A percentile compares a stretch with the other conserved stretches of the same genome.
These are phyloP conservation scores for Stygiomarasmius scandens DNA, from an alignment of 1,284 basidiomycete genomes.

Conservation along the genomic window DNA sequence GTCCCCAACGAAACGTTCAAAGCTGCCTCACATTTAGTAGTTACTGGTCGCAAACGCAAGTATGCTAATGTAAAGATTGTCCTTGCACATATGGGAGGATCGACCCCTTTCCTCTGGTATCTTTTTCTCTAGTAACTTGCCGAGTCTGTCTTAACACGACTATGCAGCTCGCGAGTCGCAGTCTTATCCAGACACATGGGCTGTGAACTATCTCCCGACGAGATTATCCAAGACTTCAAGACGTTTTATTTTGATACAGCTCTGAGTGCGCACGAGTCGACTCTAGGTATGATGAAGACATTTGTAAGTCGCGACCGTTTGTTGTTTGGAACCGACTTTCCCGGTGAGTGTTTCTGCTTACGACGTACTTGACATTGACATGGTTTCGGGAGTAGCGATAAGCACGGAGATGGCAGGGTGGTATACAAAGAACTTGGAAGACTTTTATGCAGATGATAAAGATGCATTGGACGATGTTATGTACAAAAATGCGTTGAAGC, in stretches of 20 bases:
- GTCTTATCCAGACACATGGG: slow-evolving; percentile 69
- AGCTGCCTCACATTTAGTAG: slow-evolving; percentile 73
- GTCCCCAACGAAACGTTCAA: slow-evolving; percentile 80
- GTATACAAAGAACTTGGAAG: slow-evolving; percentile 57
- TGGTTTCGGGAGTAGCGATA: slow-evolving; percentile 46
- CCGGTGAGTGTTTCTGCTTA: slow-evolving; percentile 45
- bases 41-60: slow-evolving; percentile 65
- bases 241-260: slow-evolving; percentile 75
- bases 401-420: slow-evolving; percentile 54
- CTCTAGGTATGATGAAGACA: slow-evolving; percentile 48
- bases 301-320: slow-evolving; percentile 52
- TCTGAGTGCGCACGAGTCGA: slow-evolving; percentile 56
- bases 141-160: neutral
- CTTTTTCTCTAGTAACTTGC: neutral
- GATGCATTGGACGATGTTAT: slow-evolving; percentile 42
- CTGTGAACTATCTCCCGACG: slow-evolving; percentile 54
- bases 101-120: slow-evolving; percentile 51
- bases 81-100: slow-evolving; percentile 71
- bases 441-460: slow-evolving; percentile 42
- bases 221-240: slow-evolving; percentile 67
- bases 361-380: slow-evolving; percentile 6
- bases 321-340: slow-evolving; percentile 75
- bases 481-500: slow-evolving; percentile 47
- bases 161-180: slow-evolving; percentile 61
- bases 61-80: slow-evolving; percentile 62